phyloP scores from a whole-genome alignment of 148 eudicot species.

The Silene conica region DNA sequence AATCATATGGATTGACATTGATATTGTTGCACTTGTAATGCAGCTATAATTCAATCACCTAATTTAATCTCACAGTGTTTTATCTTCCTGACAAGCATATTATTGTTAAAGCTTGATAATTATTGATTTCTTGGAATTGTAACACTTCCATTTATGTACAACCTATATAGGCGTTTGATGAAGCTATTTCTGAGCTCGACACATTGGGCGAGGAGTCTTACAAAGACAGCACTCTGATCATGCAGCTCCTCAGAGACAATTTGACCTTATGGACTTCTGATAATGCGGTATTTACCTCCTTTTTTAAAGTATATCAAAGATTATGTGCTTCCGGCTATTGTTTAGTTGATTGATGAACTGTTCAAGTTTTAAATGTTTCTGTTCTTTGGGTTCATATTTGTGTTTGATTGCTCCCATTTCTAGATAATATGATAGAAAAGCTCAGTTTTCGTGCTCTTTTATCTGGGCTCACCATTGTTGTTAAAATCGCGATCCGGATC shows the following conservation, averaged over 20 bases:
- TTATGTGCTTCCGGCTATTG: background rate
- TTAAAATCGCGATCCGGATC: too few species aligned
- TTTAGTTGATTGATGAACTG: background rate
- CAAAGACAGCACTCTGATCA: constrained; percentile 73
- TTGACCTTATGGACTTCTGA: constrained; percentile 73
- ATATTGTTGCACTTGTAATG: background rate
- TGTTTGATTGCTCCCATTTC: background rate
- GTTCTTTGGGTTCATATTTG: background rate
- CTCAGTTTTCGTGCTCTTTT: too few species aligned
- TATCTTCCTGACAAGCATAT: background rate
- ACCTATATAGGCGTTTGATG: constrained; percentile 54
- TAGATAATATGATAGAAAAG: background rate
- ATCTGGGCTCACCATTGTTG: too few species aligned
- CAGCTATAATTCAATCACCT: background rate
- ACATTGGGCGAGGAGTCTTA: constrained; percentile 73
- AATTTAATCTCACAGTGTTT: background rate
- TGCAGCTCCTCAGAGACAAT: constrained; percentile 74
- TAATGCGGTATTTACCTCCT: constrained; percentile 32
- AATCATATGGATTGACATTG: background rate
- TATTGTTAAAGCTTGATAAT: background rate
- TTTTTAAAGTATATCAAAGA: background rate
- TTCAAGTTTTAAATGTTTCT: background rate
- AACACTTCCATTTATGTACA: background rate
- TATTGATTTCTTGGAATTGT: background rate
- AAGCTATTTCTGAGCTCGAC: constrained; percentile 66